Percentiles rank a stretch among this genome's conserved stretches.
These are phyloP conservation scores for Mrakia blollopis DNA, from an alignment of 768 basidiomycete species.

Conservation along the genomic window DNA sequence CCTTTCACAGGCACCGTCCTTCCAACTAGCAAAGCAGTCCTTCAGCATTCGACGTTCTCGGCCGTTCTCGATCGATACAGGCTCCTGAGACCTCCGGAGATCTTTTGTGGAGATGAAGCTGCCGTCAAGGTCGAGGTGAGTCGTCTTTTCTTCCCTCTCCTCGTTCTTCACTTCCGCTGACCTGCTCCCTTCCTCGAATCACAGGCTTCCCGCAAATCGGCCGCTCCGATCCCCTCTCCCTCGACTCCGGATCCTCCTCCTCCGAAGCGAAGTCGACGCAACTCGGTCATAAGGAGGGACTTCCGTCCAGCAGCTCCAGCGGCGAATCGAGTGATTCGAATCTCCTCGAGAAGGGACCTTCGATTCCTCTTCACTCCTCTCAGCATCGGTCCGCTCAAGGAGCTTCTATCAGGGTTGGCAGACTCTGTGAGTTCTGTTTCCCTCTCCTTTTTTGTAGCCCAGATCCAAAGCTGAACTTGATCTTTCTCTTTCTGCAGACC, in stretches of 20 bases:
- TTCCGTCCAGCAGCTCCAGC: not conserved
- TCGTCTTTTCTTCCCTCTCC: fast-evolving
- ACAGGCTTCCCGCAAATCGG: not conserved
- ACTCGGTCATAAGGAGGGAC: not conserved
- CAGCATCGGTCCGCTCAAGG: not conserved
- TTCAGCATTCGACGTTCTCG: slow-evolving; percentile 17
- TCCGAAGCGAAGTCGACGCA: not conserved
- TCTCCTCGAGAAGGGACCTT: not conserved
- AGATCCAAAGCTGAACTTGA: not conserved
- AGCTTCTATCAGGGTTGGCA: not conserved
- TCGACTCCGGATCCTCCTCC: not conserved
- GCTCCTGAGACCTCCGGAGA: not conserved
- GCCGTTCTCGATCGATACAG: slow-evolving; percentile 9
- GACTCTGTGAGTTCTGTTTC: not conserved
- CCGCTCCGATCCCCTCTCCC: not conserved
- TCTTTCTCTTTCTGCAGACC: not conserved
- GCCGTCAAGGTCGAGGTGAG: slow-evolving; percentile 4
- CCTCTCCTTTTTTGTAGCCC: not conserved
- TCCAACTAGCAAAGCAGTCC: slow-evolving; percentile 12
- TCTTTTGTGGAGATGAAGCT: not conserved
- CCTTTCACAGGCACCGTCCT: not conserved
- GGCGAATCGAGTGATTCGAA: not conserved
- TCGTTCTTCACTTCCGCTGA: not conserved
- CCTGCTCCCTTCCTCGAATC: not conserved
- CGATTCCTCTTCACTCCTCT: slow-evolving; percentile 19